These are phyloP conservation scores for Camellia granthamiana DNA, from an alignment of 148 eudicot genomes.

Conservation along the genomic window DNA sequence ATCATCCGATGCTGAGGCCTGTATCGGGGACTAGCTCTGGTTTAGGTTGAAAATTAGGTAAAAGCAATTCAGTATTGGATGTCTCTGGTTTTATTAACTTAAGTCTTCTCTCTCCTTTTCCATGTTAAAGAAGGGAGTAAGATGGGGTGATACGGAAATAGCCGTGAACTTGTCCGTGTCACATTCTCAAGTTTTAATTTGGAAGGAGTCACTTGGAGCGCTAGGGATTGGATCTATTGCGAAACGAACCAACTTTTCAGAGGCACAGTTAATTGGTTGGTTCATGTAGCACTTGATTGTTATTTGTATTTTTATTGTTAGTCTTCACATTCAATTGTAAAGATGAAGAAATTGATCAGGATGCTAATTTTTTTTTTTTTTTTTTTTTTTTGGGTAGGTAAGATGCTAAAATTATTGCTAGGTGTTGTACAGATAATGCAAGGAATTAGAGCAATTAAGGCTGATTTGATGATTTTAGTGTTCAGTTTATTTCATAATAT, in stretches of 20 bases:
- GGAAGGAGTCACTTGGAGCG: not conserved
- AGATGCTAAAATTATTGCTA: slow-evolving; percentile 8
- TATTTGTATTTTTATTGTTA: not conserved
- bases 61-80: not conserved
- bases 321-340: slow-evolving; percentile 6
- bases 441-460: too few species aligned
- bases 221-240: not conserved
- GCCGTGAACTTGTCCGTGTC: not conserved
- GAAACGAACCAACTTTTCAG: not conserved
- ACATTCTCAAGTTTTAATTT: not conserved
- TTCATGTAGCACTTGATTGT: not conserved
- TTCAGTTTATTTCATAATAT: too few species aligned
- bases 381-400: too few species aligned
- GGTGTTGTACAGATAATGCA: slow-evolving; percentile 9
- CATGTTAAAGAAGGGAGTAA: not conserved
- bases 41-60: slow-evolving; percentile 40
- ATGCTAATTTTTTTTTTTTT: not conserved
- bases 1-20: slow-evolving; percentile 64
- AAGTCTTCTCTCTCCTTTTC: not conserved
- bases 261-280: not conserved
- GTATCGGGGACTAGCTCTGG: slow-evolving; percentile 29
- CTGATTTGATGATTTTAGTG: too few species aligned
- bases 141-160: not conserved
- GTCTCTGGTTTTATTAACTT: not conserved
- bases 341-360: not conserved